These are phyloP conservation scores for Diaporthe sp. DNA, from an alignment of 2,329 filamentous ascomycete genomes.

Conservation along the genomic window DNA sequence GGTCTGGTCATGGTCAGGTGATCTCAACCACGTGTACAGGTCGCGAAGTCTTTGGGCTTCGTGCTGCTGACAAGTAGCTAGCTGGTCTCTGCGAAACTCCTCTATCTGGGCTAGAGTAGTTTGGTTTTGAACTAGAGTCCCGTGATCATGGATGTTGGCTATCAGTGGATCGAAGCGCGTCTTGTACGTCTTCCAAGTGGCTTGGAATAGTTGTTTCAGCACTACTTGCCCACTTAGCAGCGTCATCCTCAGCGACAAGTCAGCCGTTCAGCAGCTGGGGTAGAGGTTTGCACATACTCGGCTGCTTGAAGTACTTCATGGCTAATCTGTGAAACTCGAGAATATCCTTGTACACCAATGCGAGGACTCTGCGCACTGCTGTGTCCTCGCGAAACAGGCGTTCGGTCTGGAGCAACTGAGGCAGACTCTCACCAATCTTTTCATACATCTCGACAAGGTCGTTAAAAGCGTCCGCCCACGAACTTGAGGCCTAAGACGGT, in stretches of 20 bases:
- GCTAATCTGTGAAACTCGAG: conserved; percentile 27
- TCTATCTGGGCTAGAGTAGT: conserved; percentile 47
- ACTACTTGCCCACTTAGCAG: conserved; percentile 37
- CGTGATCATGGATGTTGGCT: conserved; percentile 48
- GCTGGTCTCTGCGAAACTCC: conserved; percentile 33
- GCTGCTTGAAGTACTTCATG: conserved; percentile 28
- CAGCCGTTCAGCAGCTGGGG: not conserved
- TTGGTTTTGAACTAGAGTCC: conserved; percentile 49
- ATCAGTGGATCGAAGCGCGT: conserved; percentile 48
- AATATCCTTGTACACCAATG: conserved; percentile 16
- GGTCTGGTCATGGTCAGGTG: not conserved
- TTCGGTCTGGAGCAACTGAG: conserved; percentile 6
- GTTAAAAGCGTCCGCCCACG: conserved; percentile 12
- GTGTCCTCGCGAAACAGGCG: conserved; percentile 1
- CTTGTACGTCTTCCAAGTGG: conserved; percentile 51
- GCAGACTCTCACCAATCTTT: conserved; percentile 24
- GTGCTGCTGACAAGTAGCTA: not conserved
- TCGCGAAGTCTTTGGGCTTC: conserved; percentile 34
- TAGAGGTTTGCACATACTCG: not conserved
- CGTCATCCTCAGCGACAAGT: not conserved
- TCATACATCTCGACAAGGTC: conserved; percentile 27
- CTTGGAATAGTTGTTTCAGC: conserved; percentile 51
- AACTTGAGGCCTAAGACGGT: not conserved
- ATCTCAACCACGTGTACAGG: conserved; percentile 41
- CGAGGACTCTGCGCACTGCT: not conserved